phyloP scores from a whole-genome alignment of 225 moss, liverwort and hornwort species.

The Physcomitrium patens region DNA sequence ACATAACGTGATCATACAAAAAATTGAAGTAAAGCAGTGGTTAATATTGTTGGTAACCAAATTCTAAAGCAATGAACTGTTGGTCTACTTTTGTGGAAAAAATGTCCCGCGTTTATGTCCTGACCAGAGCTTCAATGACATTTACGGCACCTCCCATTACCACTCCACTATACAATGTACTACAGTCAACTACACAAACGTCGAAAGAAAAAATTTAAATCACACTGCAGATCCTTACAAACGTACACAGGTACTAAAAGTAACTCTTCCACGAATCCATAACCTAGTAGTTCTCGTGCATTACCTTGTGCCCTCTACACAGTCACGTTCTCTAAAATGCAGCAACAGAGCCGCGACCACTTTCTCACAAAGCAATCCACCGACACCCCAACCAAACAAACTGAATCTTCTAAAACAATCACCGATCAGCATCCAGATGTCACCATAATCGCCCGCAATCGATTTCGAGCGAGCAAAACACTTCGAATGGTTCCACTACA shows the following conservation, averaged over 20 bases:
- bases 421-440: neutral
- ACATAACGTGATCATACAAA: neutral
- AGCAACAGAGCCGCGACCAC: neutral
- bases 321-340: neutral
- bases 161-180: neutral
- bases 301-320: neutral
- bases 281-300: neutral
- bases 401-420: neutral
- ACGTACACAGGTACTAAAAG: neutral
- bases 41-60: no score
- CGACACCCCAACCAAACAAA: neutral
- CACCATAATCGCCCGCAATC: no score
- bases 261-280: neutral
- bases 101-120: neutral
- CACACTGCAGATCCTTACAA: neutral
- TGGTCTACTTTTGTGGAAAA: no score
- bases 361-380: neutral
- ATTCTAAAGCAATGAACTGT: no score
- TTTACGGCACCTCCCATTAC: neutral
- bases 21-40: no score
- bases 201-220: neutral
- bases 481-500: no score
- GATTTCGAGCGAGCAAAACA: no score
- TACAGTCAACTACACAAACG: neutral
- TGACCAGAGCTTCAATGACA: neutral